Evolutionary conservation across 2,329 filamentous ascomycete species (phyloP), one percentile per base, ranked within the genome.

Genomic region (Taxawa tesnikishii): DNA sequence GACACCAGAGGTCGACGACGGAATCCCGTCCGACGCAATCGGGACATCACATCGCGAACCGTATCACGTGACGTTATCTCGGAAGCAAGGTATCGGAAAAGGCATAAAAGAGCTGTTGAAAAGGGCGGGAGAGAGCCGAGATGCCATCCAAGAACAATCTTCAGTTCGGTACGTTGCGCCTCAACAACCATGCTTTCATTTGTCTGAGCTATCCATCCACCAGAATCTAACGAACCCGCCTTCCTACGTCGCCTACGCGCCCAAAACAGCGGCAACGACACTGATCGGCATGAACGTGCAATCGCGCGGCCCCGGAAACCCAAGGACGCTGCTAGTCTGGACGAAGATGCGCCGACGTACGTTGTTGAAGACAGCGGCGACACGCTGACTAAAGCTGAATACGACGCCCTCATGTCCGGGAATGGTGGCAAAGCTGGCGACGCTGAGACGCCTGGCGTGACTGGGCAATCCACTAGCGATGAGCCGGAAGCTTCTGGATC

Each of bases 271-370:
- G 38, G 40, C 21, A 72, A 55, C 30, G 54, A 62, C 31, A n/a
- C n/a, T n/a, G 58, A 56, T 37, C 56, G 59, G 28, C 62, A 63
- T 48, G 63, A 63, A 39, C 51, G 53, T 4, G 55, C 53, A 7
- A 45, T 62, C 14, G 55, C 60, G 8, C 55, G 63, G 31, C 62
- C 62, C 28, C 45, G 50, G 34, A 68, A 46, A 46, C 54, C 40
- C 11, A 70, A 46, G 46, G 53, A 40, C n/a, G 71, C 62, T 37
- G 75, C 78, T 43, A 76, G 77, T 25, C 75, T 84, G 38, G 79
- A 79, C 9, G 82, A 88, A 43, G 82, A 88, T 51, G 77, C 67
- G 30, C 83, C 83, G 0, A 66, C 83, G 0, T 74, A 83, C 31
- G 73, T 90, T 4, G 72, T 88, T 43, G 81, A 84, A 49, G 65